Evolutionary conservation across 495 filamentous ascomycete genomes (phyloP), one percentile per base, ranked within the genome.

Genomic region (Podospora bellae-mahoneyi): DNA sequence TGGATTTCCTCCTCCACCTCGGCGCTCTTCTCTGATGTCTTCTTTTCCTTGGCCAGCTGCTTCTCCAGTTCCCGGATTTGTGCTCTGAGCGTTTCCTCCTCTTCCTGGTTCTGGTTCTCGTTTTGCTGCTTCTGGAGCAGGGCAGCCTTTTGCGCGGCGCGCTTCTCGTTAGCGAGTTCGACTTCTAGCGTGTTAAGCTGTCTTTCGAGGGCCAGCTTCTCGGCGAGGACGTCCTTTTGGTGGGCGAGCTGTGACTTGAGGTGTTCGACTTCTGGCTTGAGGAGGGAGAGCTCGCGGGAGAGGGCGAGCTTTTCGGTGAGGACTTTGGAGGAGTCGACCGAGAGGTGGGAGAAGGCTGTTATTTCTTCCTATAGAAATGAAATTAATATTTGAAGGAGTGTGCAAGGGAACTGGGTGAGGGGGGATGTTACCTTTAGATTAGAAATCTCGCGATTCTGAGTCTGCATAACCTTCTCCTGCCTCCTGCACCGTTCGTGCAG

Each of bases 191-290:
- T 86, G 72, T 82, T 89, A 53, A 96, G 75, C 76, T 92, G 89
- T 30, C 90, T 85, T 72, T 93, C 87, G 16, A 97, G 77, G 18
- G 88, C 84, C 19, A 92, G 77, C 70, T 95, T 96, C 72, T 94
- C 91, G 2, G 89, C 80, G 28, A 93, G 80, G 6, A 90, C 76
- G 5, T 83, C 81, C 70, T 92, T 88, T 55, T 91, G 83, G 27
- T 87, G 85, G 18, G 83, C 79, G 26, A 86, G 84, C 75, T 96
- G 91, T 2, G 88, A 84, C 68, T 86, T 84, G 15, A 96, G 81
- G 72, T 92, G 89, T 64, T 96, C 92, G 7, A 96, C 69, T 74
- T 97, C 93, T 44, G 89, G 88, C 71, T 89, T 90, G 58, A 94
- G 72, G 27, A 81, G 79, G 27, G 88, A 82, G 9, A 97, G 74